Base-by-base conservation (phyloP, 192 early-diverging fungal species). In the Podila epicladia region DNA sequence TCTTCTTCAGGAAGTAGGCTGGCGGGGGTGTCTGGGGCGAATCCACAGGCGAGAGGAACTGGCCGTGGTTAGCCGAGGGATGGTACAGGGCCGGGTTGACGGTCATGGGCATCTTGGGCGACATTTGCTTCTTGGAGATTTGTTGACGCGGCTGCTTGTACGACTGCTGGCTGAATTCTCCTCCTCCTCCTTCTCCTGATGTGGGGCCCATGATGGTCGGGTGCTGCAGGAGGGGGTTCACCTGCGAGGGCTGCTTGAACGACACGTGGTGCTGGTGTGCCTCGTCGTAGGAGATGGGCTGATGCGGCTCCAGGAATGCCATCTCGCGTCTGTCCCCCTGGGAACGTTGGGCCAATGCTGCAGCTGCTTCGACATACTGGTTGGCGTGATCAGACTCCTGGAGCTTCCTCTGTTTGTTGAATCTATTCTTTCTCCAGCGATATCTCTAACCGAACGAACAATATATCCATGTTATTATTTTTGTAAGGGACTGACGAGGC, bases 1-100 rank as follows among this genome's bases (percentile, higher is more conserved):
- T 61, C 45, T 61, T 64, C 55, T 60, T 65, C 61, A 75, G 22
- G 19, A 76, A 70, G 63, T 76, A 76, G 6, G 74, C 74, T 17
- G 74, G 74, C 28, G 74, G 74, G 13, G 74, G 74, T 24, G 68
- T 76, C 74, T 65, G 67, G 8, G 74, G 74, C 5, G 74, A 76
- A 11, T 76, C 67, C 20, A 71, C 49, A 15, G 74, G 74, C 1
- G 74, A 71, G 13, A 76, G 68, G 64, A 76, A 76, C 20, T 71
- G 60, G 12, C 61, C 67, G 49, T 69, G 62, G 62, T 69, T 68
- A 8, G 50, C 29, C 7, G 48, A 51, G 32, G 65, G 45, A 33
- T 53, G 65, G 33, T 67, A 57, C 12, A 67, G 33, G 5, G 49
- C 66, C 29, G 66, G 48, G 35, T 58, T 65, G 17, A 61, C 64